Evolutionary conservation across 2,329 filamentous ascomycete species (phyloP), one percentile per base, ranked within the genome.

Genomic region (Meredithiella fracta): DNA sequence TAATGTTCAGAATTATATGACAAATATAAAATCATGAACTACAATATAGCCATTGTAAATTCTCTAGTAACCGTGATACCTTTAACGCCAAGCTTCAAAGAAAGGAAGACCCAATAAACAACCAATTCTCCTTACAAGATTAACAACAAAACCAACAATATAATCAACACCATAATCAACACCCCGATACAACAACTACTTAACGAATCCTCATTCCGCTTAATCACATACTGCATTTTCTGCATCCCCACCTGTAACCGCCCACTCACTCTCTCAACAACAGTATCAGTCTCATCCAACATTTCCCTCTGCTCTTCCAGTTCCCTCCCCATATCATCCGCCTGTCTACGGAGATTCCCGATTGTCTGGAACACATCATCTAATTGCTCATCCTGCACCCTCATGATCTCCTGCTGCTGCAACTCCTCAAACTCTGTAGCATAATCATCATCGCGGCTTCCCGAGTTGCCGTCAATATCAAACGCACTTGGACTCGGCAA

Each of bases 311-410:
- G 92, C 71, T 98, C 92, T 69, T 96, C 94, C 49, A 98, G 74
- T 72, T 98, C 92, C 57, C 91, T 76, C 1, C 92, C 91, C 91
- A 98, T 98, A 63, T 89, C 86, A 68, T 94, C 83, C 1, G 92
- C 94, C 74, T 97, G 92, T 65, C 85, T 77, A 56, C 91, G 76
- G 65, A 98, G 70, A 66, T 89, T 96, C 1, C 90, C 91, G 23
- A 98, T 92, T 1, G 91, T 97, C 62, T 83, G 80, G 66, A 94
- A 95, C 50, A 98, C 91, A 15, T 86, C 86, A 66, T 97, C 91
- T 1, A 98, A 76, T 63, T 92, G 85, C 70, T 90, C 77, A 66
- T 98, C 92, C 73, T 98, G 92, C 68, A 96, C 88, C 62, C 84
- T 80, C 85, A 98, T 90, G 69, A 98, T 85, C 69, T 90, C 79